Conservation (phyloP, 2,329 filamentous ascomycete species). For the Fusarium gaditjirri region DNA sequence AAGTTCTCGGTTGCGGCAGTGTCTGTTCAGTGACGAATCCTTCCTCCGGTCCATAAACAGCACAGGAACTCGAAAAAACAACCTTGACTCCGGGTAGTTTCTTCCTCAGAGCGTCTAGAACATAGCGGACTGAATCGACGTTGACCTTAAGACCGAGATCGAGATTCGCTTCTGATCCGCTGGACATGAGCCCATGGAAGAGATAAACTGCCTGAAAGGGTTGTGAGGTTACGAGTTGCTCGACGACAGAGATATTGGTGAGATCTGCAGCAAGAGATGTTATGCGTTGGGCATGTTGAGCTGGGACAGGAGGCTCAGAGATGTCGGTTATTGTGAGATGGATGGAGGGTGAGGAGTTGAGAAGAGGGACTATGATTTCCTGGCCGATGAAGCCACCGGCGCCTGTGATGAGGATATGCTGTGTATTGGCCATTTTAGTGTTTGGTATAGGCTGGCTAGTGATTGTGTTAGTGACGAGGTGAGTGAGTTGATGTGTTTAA, state of each 20-base stretch:
- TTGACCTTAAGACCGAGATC: constrained; percentile 66
- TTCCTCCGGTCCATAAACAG: constrained; percentile 62
- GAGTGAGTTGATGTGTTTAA: neutral
- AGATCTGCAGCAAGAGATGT: constrained; percentile 43
- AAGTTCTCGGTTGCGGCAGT: constrained; percentile 62
- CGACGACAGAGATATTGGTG: constrained; percentile 30
- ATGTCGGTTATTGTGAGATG: constrained; percentile 68
- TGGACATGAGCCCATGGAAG: constrained; percentile 73
- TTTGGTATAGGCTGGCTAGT: neutral
- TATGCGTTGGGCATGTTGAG: constrained; percentile 45
- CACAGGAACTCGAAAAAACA: constrained; percentile 68
- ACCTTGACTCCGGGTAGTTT: constrained; percentile 61
- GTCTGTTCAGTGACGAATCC: constrained; percentile 34
- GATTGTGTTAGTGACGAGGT: neutral
- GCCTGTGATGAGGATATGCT: constrained; percentile 69
- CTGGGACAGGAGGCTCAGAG: constrained; percentile 61
- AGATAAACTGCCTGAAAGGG: constrained; percentile 63
- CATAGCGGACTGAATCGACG: constrained; percentile 63
- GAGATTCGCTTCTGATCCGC: constrained; percentile 68
- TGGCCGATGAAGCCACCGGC: constrained; percentile 74
- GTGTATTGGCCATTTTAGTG: constrained; percentile 22
- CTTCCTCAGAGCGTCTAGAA: constrained; percentile 62
- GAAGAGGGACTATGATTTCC: constrained; percentile 65
- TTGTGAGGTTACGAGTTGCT: constrained; percentile 44
- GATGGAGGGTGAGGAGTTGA: constrained; percentile 52